These are phyloP conservation scores for Diplodia mutila DNA, from an alignment of 2,329 filamentous ascomycete genomes.

Conservation along the genomic window DNA sequence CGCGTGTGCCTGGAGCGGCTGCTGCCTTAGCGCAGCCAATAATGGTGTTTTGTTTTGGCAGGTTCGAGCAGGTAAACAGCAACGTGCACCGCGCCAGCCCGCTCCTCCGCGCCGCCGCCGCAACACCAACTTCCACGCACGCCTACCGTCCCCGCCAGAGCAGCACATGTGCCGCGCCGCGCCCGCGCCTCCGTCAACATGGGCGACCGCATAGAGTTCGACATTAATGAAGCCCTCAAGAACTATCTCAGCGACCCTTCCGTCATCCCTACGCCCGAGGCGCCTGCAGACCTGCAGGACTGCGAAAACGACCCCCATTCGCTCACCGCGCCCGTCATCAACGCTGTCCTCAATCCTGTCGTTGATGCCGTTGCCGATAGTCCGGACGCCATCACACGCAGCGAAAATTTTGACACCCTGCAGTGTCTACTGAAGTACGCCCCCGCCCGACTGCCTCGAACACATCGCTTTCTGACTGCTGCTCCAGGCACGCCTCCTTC, in stretches of 20 bases:
- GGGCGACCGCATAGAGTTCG: conserved; percentile 73
- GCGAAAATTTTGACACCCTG: conserved; percentile 83
- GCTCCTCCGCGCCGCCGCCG: conserved; percentile 26
- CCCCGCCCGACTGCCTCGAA: conserved; percentile 37
- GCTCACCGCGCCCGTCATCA: conserved; percentile 77
- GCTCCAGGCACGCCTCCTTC: conserved; percentile 73
- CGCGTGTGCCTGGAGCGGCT: neutral
- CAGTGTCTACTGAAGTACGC: conserved; percentile 97
- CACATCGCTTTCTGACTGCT: conserved; percentile 29
- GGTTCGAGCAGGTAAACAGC: conserved; percentile 10
- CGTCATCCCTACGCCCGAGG: conserved; percentile 82
- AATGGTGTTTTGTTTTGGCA: conserved; percentile 13
- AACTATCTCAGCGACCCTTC: conserved; percentile 93
- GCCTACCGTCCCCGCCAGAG: conserved; percentile 5
- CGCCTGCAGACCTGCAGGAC: conserved; percentile 79
- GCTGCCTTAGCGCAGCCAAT: neutral
- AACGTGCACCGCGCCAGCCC: neutral
- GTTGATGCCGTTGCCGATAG: conserved; percentile 90
- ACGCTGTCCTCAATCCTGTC: conserved; percentile 85
- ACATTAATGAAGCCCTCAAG: conserved; percentile 96
- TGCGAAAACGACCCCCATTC: conserved; percentile 91
- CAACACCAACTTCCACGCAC: conserved; percentile 31
- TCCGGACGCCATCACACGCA: conserved; percentile 82
- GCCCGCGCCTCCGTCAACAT: conserved; percentile 56
- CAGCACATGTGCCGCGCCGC: conserved; percentile 31